Evolutionary conservation across 805 yeast genomes (phyloP).

Genomic region (Lipomyces orientalis): DNA sequence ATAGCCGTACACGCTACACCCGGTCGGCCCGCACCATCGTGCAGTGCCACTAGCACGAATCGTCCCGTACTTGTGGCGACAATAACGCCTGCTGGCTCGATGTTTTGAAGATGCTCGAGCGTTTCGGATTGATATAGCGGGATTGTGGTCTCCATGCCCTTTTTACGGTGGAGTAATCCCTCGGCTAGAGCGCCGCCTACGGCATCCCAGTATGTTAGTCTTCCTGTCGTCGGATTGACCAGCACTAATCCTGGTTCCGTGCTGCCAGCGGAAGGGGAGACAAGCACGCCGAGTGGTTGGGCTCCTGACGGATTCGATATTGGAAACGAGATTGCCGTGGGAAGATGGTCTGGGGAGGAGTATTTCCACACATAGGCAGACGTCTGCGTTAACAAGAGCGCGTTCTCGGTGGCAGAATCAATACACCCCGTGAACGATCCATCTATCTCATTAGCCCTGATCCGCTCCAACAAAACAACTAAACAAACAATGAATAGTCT

Average conservation of each 20-base stretch:
- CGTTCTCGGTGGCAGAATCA: slow-evolving; percentile 56
- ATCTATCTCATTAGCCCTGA: slow-evolving; percentile 10
- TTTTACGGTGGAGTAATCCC: slow-evolving; percentile 56
- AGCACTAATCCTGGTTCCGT: slow-evolving; percentile 73
- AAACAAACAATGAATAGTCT: background rate
- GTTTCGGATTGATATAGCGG: slow-evolving; percentile 54
- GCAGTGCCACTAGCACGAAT: slow-evolving; percentile 63
- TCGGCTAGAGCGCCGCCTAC: slow-evolving; percentile 72
- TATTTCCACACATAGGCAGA: slow-evolving; percentile 73
- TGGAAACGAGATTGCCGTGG: slow-evolving; percentile 62
- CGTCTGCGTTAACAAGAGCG: slow-evolving; percentile 56
- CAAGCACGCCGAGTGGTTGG: slow-evolving; percentile 56
- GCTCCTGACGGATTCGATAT: slow-evolving; percentile 21
- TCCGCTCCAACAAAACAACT: background rate
- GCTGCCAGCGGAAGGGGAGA: slow-evolving; percentile 60
- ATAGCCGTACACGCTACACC: slow-evolving; percentile 40
- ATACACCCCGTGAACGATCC: slow-evolving; percentile 50
- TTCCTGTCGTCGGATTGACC: slow-evolving; percentile 64
- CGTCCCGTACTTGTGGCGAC: slow-evolving; percentile 74
- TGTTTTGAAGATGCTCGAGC: slow-evolving; percentile 60
- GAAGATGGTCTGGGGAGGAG: slow-evolving; percentile 63
- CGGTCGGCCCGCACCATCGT: slow-evolving; percentile 73
- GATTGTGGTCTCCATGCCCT: slow-evolving; percentile 42
- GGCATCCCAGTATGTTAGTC: slow-evolving; percentile 71
- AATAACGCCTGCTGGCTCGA: slow-evolving; percentile 77